These are phyloP conservation scores for Metarhizium robertsii DNA, from an alignment of 2,329 filamentous ascomycete species.

Conservation along the genomic window DNA sequence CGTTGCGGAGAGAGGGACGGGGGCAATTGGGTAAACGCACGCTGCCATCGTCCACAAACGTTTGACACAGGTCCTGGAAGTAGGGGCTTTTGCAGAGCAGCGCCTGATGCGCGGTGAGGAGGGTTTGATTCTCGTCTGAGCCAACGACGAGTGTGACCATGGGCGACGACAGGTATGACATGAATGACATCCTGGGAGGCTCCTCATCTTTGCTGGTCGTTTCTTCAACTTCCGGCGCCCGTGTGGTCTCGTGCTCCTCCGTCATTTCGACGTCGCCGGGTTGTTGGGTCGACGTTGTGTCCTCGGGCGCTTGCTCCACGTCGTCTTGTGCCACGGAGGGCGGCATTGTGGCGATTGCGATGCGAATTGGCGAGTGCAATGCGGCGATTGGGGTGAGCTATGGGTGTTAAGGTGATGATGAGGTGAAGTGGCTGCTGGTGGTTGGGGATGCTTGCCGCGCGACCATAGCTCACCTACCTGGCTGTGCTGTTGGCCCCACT, in stretches of 20 bases:
- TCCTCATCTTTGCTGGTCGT: slow-evolving; percentile 17
- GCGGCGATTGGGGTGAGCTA: no score
- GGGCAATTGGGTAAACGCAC: slow-evolving; percentile 32
- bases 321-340: slow-evolving; percentile 5
- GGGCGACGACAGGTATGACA: slow-evolving; percentile 57
- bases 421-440: no score
- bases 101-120: slow-evolving; percentile 70
- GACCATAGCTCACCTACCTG: no score
- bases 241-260: slow-evolving; percentile 17
- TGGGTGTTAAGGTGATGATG: no score
- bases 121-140: slow-evolving; percentile 43
- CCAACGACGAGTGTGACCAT: slow-evolving; percentile 61
- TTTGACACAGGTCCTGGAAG: slow-evolving; percentile 54
- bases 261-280: slow-evolving; percentile 31
- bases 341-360: neutral
- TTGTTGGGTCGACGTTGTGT: slow-evolving; percentile 13
- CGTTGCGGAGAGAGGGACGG: neutral
- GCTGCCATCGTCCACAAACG: slow-evolving; percentile 51
- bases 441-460: no score
- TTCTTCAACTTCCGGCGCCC: slow-evolving; percentile 18
- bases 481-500: no score
- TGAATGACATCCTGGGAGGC: slow-evolving; percentile 34
- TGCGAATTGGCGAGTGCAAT: neutral
- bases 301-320: slow-evolving; percentile 11
- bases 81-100: slow-evolving; percentile 67